Percentiles rank a stretch among this genome's conserved stretches.
These are phyloP conservation scores for Lathyrus sativus DNA, from an alignment of 306 rosid genomes.

Conservation along the genomic window DNA sequence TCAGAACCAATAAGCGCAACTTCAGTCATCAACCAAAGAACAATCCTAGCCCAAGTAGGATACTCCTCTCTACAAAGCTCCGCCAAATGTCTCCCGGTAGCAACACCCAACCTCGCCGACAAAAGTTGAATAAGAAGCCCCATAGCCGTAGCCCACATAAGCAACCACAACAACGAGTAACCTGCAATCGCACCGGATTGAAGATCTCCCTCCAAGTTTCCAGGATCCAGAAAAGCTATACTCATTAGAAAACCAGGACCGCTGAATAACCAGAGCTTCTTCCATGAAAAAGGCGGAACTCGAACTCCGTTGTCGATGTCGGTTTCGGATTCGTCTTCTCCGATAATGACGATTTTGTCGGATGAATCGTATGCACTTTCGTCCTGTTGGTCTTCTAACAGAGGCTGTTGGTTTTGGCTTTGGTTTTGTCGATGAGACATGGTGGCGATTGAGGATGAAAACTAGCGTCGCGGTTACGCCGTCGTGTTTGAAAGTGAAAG, in stretches of 20 bases:
- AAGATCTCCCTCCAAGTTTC: conserved; percentile 93
- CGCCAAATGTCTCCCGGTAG: conserved; percentile 87
- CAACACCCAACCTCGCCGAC: conserved; percentile 91
- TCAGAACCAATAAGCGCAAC: conserved; percentile 90
- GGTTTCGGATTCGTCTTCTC: conserved; percentile 52
- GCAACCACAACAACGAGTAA: conserved; percentile 85
- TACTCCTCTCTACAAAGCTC: conserved; percentile 95
- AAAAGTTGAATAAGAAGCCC: conserved; percentile 86
- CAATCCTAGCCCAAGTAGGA: conserved; percentile 76
- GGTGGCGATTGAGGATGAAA: too few species aligned
- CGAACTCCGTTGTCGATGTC: conserved; percentile 31
- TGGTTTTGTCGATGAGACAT: conserved; percentile 56
- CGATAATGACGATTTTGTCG: conserved; percentile 66
- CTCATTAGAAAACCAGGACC: conserved; percentile 98
- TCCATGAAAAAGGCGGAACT: conserved; percentile 86
- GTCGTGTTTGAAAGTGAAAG: background rate
- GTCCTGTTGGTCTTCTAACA: conserved; percentile 42
- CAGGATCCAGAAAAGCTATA: conserved; percentile 92
- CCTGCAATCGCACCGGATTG: conserved; percentile 96
- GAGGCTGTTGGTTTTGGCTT: conserved; percentile 44
- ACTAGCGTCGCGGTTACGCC: conserved; percentile 18
- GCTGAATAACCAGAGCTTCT: conserved; percentile 90
- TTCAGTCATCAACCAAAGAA: conserved; percentile 95
- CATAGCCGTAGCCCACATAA: conserved; percentile 91
- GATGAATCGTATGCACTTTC: conserved; percentile 71